Base-by-base conservation (phyloP, 352 stramenopile genomes). In the Phytophthora citrophthora region DNA sequence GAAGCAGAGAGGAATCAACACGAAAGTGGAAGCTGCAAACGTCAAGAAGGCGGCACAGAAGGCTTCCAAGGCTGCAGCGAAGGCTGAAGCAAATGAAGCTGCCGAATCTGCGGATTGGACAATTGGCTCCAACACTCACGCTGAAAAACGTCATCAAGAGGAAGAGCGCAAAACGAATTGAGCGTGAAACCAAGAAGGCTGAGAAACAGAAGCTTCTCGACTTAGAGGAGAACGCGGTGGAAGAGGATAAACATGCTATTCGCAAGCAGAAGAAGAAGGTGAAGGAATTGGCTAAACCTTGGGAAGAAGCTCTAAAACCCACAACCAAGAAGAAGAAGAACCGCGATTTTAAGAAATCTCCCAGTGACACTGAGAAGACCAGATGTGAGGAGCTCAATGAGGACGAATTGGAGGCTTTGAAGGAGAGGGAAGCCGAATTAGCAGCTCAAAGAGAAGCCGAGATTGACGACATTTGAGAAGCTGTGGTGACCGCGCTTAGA, bases 311-410 rank as follows among this genome's bases (percentile, higher is more conserved):
- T 50, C 75, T 91, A 11, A 81, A 81, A 51, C 77, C 84, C 0
- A 54, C 65, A 1, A 67, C 23, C 47, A 91, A 93, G 70, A 93
- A 90, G 74, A 93, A 90, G 74, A 91, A 40, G 70, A 90, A 83
- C 66, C 77, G 80, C 20, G 80, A 81, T 20, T 79, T 68, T 29
- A 68, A 72, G 15, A 74, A 73, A 11, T 34, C 68, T 12, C 63
- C 52, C 38, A 48, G 32, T 36, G 9, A 34, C 8, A 0, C 8
- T 10, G 29, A 4, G 11, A 34, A 34, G 29, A 34, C 29, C 9
- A 13, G 29, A 34, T 13, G 29, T 11, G 29, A 34, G 29, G 29
- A 34, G 29, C 29, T 34, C 2, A 34, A 8, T 13, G 29, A 34
- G 29, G 29, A 34, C 9, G 29, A 34, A 34, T 11, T 34, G 9